Evolutionary conservation across 1,284 basidiomycete genomes (phyloP).

Genomic region (Irpex sp.): DNA sequence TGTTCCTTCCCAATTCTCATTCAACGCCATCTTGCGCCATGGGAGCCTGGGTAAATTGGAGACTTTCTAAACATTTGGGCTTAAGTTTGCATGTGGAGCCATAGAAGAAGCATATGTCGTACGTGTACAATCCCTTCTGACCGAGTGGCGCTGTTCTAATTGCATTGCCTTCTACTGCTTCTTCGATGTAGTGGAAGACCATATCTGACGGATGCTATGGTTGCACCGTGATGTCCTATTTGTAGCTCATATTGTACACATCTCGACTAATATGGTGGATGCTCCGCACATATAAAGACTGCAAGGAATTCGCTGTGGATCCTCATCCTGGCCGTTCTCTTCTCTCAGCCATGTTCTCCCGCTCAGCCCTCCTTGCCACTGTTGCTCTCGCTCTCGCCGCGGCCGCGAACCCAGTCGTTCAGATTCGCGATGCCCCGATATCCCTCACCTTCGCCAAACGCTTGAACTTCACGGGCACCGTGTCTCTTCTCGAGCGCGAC

Average conservation of each 20-base stretch:
- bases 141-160: neutral
- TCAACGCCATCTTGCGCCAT: neutral
- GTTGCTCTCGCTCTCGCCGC: conserved; percentile 31
- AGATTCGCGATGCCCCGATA: conserved; percentile 19
- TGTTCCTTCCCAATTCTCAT: neutral
- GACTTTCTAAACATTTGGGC: neutral
- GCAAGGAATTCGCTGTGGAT: conserved; percentile 2
- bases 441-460: conserved; percentile 26
- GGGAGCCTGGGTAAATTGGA: neutral
- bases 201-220: conserved; percentile 1
- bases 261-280: neutral
- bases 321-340: conserved; percentile 11
- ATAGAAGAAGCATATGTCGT: neutral
- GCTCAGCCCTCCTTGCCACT: conserved; percentile 10
- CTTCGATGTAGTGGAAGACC: neutral
- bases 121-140: neutral
- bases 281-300: conserved; percentile 1
- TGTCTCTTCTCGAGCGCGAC: conserved; percentile 22
- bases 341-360: conserved; percentile 11
- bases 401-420: conserved; percentile 21
- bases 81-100: neutral
- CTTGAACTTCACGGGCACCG: conserved; percentile 23
- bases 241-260: neutral
- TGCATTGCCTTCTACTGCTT: neutral
- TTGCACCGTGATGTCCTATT: neutral